Evolutionary conservation across 148 eudicot species (phyloP), one percentile per base, ranked within the genome.

Genomic region (Linanthus parryae): DNA sequence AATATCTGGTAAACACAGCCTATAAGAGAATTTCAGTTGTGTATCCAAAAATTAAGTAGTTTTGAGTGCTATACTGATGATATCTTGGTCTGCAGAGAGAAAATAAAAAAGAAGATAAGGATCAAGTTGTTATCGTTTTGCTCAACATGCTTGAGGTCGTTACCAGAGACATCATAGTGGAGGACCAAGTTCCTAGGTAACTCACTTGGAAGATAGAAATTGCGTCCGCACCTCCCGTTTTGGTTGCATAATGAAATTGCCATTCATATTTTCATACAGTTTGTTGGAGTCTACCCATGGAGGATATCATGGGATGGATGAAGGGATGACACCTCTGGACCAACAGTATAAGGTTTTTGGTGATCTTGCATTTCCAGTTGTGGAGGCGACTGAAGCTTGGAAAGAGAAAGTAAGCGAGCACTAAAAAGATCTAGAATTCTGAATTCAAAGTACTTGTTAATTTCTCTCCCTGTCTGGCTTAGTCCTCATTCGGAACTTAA

Each of bases 71-170:
- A n/a, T n/a, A n/a, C n/a, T n/a, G n/a, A n/a, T n/a, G n/a, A n/a
- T 11, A 7, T 3, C 51, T 35, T 12, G 37, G 39, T 55, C 27
- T 61, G 23, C 76, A 82, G 88, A 73, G 61, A 51, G 63, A 78
- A 31, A 82, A 82, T 50, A 69, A 56, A 20, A 54, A 61, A 45
- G 78, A 77, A 53, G 84, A 78, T 69, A 78, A 75, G 79, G 74
- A 72, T 62, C 39, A 69, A 25, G 66, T 82, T 52, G 88, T 72
- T 15, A 69, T 82, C 56, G 75, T 75, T 26, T 65, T 82, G 50
- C 76, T 78, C 10, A 55, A 72, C 63, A 82, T 82, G 83, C 74
- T 82, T 14, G 88, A 82, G 78, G 66, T 69, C 28, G 88, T 82
- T 55, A 82, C 84, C 13, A 63, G 79, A 53, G 88, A 82, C 72